Evolutionary conservation across 495 filamentous ascomycete genomes (phyloP), one percentile per base, ranked within the genome.

Genomic region (Parmelia sp.): DNA sequence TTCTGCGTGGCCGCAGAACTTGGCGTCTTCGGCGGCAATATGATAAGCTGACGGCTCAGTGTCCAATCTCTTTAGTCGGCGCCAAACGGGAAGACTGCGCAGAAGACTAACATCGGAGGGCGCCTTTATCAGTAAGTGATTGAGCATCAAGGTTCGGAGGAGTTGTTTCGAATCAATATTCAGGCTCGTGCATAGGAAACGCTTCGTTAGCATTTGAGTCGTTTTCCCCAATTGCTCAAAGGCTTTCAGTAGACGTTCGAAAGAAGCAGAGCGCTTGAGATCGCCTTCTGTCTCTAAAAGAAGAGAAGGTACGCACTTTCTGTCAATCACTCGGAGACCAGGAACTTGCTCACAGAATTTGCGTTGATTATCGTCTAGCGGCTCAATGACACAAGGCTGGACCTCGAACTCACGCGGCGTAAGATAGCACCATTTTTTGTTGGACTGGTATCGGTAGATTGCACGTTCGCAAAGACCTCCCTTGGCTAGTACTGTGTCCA

Each of bases 61-160:
- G 1, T 60, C n/a, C 1, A 31, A 25, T 1, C 10, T 29, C 15
- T n/a, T 17, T 6, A 55, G 9, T 8, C 58, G 51, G n/a, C 39
- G 62, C 66, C 66, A 68, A 19, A 68, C 33, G 2, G 66, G 66
- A n/a, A 68, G 42, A 27, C 42, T 45, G 21, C 42, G 42, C 17
- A 45, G 42, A 45, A n/a, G 21, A 7, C 9, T n/a, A 21, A 45
- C 42, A 45, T 45, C n/a, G 17, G 42, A 45, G 3, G 42, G 42
- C 4, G 1, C 19, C 42, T 19, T 5, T 23, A 45, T n/a, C 4
- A 6, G 10, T 19, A 45, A 21, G 21, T 45, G 21, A 19, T 45
- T 0, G 19, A 21, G 42, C 17, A 21, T n/a, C 17, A 45, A 45
- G 42, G 42, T 19, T 45, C 9, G 42, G 10, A 45, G 42, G 42